Conservation (phyloP, 192 early-diverging fungal genomes). For the Thamnidium elegans region DNA sequence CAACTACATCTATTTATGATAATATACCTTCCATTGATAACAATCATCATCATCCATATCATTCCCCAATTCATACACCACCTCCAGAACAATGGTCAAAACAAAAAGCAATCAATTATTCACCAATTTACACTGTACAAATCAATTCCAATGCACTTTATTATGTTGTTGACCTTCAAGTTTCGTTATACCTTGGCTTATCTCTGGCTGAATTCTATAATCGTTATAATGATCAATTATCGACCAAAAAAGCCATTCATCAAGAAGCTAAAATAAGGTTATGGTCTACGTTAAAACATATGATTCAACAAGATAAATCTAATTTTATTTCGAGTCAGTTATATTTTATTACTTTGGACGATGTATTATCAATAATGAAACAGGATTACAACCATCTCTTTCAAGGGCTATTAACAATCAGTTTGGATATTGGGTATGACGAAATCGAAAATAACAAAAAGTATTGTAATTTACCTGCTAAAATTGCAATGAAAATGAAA, state of each 20-base stretch:
- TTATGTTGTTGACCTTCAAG: slow-evolving; percentile 69
- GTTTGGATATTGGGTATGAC: slow-evolving; percentile 59
- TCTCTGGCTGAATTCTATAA: slow-evolving; percentile 46
- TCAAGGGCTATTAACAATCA: slow-evolving; percentile 62
- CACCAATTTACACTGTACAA: slow-evolving; percentile 69
- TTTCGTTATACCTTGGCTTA: slow-evolving; percentile 58
- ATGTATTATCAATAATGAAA: slow-evolving; percentile 59
- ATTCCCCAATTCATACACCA: slow-evolving; percentile 27
- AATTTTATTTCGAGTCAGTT: slow-evolving; percentile 56
- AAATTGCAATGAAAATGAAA: slow-evolving; percentile 31
- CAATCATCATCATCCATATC: not conserved
- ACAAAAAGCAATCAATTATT: slow-evolving; percentile 50
- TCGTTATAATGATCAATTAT: slow-evolving; percentile 49
- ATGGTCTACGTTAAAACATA: slow-evolving; percentile 64
- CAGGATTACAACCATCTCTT: slow-evolving; percentile 59
- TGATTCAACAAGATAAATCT: slow-evolving; percentile 62
- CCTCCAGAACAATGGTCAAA: slow-evolving; percentile 17
- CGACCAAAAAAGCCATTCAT: slow-evolving; percentile 50
- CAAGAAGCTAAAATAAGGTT: slow-evolving; percentile 60
- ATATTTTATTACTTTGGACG: slow-evolving; percentile 67
- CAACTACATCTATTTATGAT: not conserved
- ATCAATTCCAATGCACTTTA: slow-evolving; percentile 49
- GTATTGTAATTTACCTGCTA: slow-evolving; percentile 21
- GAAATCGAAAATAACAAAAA: not conserved
- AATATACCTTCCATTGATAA: not conserved